phyloP scores from a whole-genome alignment of 495 filamentous ascomycete species.

The Tetracladium marchalianum region DNA sequence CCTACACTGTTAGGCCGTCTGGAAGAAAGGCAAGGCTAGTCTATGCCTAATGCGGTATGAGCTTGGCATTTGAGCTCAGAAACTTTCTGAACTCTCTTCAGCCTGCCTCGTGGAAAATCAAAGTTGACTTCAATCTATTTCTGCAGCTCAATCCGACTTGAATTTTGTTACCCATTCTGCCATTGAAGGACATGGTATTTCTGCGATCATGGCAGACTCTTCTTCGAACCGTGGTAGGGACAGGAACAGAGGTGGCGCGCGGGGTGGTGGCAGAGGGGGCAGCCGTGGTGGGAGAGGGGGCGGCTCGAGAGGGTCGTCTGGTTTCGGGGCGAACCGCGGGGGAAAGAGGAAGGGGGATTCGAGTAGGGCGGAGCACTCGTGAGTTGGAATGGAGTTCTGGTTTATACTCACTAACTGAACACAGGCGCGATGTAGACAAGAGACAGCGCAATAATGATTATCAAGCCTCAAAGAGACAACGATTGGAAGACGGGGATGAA shows the following conservation, averaged over 20 bases:
- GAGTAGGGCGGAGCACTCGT: constrained; percentile 58
- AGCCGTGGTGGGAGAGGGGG: constrained; percentile 29
- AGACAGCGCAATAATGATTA: constrained; percentile 48
- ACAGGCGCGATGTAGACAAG: constrained; percentile 54
- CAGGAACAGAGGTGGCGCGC: constrained; percentile 1
- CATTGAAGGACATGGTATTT: neutral
- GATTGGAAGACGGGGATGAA: constrained; percentile 22
- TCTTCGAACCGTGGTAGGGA: too few relatives aligned
- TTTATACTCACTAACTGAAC: constrained; percentile 44
- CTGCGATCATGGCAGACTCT: neutral
- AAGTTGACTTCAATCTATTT: too few relatives aligned
- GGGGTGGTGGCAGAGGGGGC: constrained; percentile 5
- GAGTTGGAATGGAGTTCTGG: constrained; percentile 20
- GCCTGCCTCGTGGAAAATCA: too few relatives aligned
- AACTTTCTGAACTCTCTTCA: too few relatives aligned
- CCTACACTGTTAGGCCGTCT: too few relatives aligned
- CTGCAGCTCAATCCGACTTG: too few relatives aligned
- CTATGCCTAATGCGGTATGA: too few relatives aligned
- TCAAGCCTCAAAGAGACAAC: constrained; percentile 44
- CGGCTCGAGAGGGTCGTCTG: constrained; percentile 4
- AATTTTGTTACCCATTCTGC: too few relatives aligned
- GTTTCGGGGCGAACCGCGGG: constrained; percentile 23
- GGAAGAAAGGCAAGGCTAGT: too few relatives aligned
- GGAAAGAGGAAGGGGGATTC: constrained; percentile 53
- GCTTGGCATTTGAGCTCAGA: too few relatives aligned